Base-by-base conservation (phyloP, 192 early-diverging fungal species). In the Bifiguratus adelaidae region DNA sequence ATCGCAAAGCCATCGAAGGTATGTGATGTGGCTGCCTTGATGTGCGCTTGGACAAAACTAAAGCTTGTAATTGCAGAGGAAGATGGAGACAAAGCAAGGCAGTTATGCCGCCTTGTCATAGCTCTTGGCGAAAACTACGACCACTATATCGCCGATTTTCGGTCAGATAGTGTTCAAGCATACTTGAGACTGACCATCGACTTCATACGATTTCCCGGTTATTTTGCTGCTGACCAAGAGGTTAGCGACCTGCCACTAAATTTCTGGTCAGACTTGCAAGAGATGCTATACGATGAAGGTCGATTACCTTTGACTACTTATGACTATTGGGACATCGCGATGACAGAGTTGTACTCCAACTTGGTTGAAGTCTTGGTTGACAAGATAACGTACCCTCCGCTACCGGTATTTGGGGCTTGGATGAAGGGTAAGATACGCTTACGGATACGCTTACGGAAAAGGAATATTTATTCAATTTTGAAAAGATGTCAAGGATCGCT, bases 221-320 rank as follows among this genome's bases (percentile, higher is more conserved):
- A 79, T 41, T 77, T 71, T 30, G 83, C 74, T 3, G 61, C 71
- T 22, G 78, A 82, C 44, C 80, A 89, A 54, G 76, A 75, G 22
- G 59, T 82, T 48, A 80, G 77, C 41, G 83, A 82, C 32, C 62
- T 80, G 32, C 68, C 84, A 3, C 73, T 86, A 13, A 74, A 78
- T 44, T 80, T 85, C 47, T 88, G 85, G 85, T 82, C 73, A 27
- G 50, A 76, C 35, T 53, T 85, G 8, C 83, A 88, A 52, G 85
- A 88, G 41, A 23, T 64, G 6, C 37, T 40, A 15, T 11, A 15
- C 37, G 13, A 15, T 40, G 37, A 21, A 21, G 37, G 37, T 15
- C 18, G 5, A 13, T 29, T 60, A 25, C 55, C 59, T 42, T 28
- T 74, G 3, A 33, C 46, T 20, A 28, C 20, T 9, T 63, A 59